Base-by-base conservation (phyloP, 2,329 filamentous ascomycete species). In the Talaromyces verruculosus region DNA sequence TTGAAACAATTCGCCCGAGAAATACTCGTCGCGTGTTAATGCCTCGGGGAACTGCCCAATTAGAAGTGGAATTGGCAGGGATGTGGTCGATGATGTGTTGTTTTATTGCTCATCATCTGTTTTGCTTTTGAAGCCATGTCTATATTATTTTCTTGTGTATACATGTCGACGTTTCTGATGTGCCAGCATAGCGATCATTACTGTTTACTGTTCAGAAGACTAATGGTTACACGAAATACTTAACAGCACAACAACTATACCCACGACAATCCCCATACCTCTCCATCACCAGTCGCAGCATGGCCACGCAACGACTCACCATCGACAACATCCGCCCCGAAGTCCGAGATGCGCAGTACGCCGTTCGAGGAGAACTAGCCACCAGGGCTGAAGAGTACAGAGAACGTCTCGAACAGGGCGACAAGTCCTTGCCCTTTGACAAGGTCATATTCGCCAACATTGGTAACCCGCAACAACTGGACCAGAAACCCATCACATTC, bases 401-500 rank as follows among this genome's bases (percentile, higher is more conserved):
- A 67, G 89, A 89, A 63, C 84, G 86, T 74, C 84, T 97, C 68
- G 79, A 78, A 67, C 83, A 85, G 61, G 80, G 79, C 63, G 76
- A 78, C 68, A 76, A 79, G 70, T 72, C 73, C n/a, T 84, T 98
- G 61, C 94, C 95, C 59, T 99, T 99, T 80, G 85, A 91, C 73
- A 86, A 92, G 67, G 89, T 99, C 79, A 94, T 99, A 82, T 93
- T 91, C 69, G 95, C 95, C 81, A 99, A 99, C 83, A 99, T 99
- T 75, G 95, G 95, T 76, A 99, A 99, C 84, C 95, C 95, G 3
- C 95, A 99, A 81, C 95, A 99, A 82, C 88, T 99, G 69, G 95
- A 97, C 82, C 95, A 99, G 85, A 96, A 98, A 85, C 95, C 95
- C 74, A 94, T 99, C 74, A 99, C 95, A 72, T 99, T 97, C 85